Evolutionary conservation across 108 stramenopile genomes (phyloP).

Genomic region (Parietichytrium sp.): DNA sequence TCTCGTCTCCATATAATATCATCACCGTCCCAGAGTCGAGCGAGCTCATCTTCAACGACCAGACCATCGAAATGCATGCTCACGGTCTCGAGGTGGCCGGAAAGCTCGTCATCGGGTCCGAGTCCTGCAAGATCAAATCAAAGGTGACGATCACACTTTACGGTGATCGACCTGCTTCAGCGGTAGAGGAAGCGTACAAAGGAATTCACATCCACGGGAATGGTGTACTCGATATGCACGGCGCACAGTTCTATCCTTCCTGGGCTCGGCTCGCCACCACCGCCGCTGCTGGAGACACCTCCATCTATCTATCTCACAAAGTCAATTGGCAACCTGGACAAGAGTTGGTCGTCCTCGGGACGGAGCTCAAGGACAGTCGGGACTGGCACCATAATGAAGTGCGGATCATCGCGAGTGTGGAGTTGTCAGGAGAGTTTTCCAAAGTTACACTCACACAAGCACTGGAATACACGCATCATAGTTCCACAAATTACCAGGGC

Average conservation of each 20-base stretch:
- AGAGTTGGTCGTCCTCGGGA: constrained; percentile 53
- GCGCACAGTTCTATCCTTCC: constrained; percentile 52
- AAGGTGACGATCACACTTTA: neutral
- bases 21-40: neutral
- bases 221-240: constrained; percentile 41
- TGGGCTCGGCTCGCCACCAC: constrained; percentile 61
- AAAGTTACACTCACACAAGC: constrained; percentile 44
- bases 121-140: neutral
- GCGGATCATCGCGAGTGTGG: constrained; percentile 37
- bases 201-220: neutral
- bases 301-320: constrained; percentile 47
- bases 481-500: constrained; percentile 54
- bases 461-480: constrained; percentile 49
- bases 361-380: constrained; percentile 49
- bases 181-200: neutral
- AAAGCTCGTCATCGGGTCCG: constrained; percentile 8
- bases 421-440: constrained; percentile 41
- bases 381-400: constrained; percentile 57
- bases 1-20: neutral
- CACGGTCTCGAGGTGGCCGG: neutral
- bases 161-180: neutral
- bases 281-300: constrained; percentile 42
- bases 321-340: constrained; percentile 61
- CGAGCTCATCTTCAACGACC: neutral
- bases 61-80: neutral